These are phyloP conservation scores for Cyclocybe aegerita DNA, from an alignment of 768 basidiomycete species.

Conservation along the genomic window DNA sequence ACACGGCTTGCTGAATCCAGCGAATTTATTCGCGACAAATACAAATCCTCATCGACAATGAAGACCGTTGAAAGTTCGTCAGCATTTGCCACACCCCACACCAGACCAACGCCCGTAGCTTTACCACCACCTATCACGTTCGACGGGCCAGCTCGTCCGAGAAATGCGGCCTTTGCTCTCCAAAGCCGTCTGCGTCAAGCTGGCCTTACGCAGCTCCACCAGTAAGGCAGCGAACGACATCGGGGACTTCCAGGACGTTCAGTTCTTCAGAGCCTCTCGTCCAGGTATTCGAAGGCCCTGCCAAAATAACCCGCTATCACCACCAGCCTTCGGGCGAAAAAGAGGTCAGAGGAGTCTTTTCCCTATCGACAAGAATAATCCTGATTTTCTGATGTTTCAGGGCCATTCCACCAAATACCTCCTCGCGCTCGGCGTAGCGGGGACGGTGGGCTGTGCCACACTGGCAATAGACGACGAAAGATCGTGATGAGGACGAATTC, in stretches of 20 bases:
- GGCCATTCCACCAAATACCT: conserved; percentile 9
- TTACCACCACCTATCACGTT: conserved; percentile 46
- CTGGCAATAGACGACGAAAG: conserved; percentile 13
- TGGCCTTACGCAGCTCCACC: conserved; percentile 13
- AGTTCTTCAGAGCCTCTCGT: conserved; percentile 30
- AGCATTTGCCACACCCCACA: conserved; percentile 3
- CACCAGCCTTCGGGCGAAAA: conserved; percentile 19
- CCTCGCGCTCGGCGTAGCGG: conserved; percentile 14
- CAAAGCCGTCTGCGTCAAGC: conserved; percentile 21
- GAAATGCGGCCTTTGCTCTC: conserved; percentile 22
- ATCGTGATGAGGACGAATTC: conserved; percentile 1
- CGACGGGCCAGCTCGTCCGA: conserved; percentile 46
- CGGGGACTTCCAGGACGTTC: conserved; percentile 9
- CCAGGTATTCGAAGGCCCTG: conserved; percentile 48
- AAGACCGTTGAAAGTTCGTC: conserved; percentile 6
- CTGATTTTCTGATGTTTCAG: neutral
- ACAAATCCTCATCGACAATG: conserved; percentile 1
- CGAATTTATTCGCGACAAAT: conserved; percentile 20
- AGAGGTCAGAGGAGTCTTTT: conserved; percentile 13
- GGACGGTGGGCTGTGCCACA: conserved; percentile 18
- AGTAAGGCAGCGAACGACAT: conserved; percentile 22
- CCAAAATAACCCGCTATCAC: conserved; percentile 30
- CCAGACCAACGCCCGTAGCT: conserved; percentile 25
- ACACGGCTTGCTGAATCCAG: conserved; percentile 35
- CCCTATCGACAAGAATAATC: neutral